Evolutionary conservation across 78 protist species (phyloP).

Genomic region (Goniomonas avonlea): DNA sequence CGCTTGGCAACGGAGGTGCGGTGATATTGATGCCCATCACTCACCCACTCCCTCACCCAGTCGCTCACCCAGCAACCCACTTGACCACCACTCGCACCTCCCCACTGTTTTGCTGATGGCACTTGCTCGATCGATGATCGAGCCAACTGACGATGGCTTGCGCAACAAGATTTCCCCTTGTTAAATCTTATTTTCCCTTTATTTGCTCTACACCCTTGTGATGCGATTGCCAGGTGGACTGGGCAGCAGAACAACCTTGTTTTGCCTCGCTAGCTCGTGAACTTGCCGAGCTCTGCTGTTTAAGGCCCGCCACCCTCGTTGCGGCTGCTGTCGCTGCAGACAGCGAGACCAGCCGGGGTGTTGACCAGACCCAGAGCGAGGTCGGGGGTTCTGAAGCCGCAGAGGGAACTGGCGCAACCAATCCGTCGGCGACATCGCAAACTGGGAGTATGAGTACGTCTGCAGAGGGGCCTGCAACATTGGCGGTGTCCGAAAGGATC

Average conservation of each 20-base stretch:
- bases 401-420: neutral
- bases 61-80: no score
- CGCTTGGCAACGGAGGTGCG: slow-evolving; percentile 3
- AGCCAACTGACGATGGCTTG: no score
- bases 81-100: no score
- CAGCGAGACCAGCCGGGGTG: neutral
- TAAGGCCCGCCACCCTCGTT: no score
- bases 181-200: no score
- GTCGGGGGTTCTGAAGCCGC: neutral
- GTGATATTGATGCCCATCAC: no score
- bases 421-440: neutral
- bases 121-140: no score
- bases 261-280: neutral
- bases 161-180: no score
- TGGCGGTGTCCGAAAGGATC: no score
- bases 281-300: slow-evolving; percentile 3
- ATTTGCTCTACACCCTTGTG: no score
- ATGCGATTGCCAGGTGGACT: slow-evolving; percentile 12
- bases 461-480: neutral
- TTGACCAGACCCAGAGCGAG: neutral
- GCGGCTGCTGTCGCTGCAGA: neutral
- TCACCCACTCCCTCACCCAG: no score
- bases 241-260: neutral
- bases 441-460: neutral
- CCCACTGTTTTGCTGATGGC: no score